A percentile compares a stretch with the other conserved stretches of the same genome.
phyloP scores from a whole-genome alignment of 345 rosid species.

The Syzygium grande region DNA sequence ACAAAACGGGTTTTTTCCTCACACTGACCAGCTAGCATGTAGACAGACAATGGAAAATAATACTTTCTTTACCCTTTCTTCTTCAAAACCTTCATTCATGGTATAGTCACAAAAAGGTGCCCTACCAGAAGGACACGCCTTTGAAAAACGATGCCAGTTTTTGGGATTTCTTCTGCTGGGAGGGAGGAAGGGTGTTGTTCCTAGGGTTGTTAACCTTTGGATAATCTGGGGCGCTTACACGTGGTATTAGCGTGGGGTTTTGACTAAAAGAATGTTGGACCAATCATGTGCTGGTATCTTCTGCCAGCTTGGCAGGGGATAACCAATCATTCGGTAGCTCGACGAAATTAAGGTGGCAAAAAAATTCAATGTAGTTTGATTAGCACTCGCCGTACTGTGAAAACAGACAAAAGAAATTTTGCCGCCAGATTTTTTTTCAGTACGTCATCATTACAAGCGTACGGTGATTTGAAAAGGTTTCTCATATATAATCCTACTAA shows the following conservation, averaged over 20 bases:
- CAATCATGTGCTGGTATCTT: constrained; percentile 26
- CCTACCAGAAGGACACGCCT: background rate
- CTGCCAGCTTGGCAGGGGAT: background rate
- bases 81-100: background rate
- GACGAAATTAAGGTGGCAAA: constrained; percentile 5
- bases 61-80: background rate
- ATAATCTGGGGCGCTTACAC: background rate
- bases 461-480: background rate
- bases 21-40: background rate
- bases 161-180: background rate
- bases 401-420: background rate
- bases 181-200: background rate
- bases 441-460: background rate
- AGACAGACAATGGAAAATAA: background rate
- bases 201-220: constrained; percentile 14
- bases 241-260: background rate
- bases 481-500: background rate
- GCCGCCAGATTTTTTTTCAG: background rate
- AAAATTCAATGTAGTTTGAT: background rate
- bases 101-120: background rate
- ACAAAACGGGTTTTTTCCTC: background rate
- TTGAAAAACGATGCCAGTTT: background rate
- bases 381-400: background rate
- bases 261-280: constrained; percentile 1
- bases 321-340: background rate